These are phyloP conservation scores for Podaxis sp. DNA, from an alignment of 768 basidiomycete genomes.

Conservation along the genomic window DNA sequence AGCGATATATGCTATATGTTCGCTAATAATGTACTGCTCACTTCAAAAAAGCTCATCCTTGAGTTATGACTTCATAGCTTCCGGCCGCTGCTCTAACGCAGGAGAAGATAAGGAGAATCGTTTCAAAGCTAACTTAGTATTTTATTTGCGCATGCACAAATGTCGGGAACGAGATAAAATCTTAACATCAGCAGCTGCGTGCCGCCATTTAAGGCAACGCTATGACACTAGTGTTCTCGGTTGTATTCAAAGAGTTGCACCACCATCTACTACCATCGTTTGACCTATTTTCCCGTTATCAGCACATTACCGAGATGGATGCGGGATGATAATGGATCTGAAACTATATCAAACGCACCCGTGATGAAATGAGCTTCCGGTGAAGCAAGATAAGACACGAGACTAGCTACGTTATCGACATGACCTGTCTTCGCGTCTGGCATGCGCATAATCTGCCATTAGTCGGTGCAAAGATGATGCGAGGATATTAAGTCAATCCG, in stretches of 20 bases:
- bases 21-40: background rate
- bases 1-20: constrained; percentile 4
- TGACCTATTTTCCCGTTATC: constrained; percentile 6
- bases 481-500: background rate
- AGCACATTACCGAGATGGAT: background rate
- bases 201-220: background rate
- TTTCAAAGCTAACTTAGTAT: background rate
- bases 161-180: background rate
- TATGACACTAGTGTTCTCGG: background rate
- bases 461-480: background rate
- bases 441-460: background rate
- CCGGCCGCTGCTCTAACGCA: background rate
- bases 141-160: background rate
- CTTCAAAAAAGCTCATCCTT: background rate
- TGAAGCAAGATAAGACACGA: constrained; percentile 25
- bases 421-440: constrained; percentile 6
- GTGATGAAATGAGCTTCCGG: constrained; percentile 13
- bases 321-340: background rate
- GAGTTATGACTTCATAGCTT: background rate
- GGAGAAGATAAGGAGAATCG: background rate
- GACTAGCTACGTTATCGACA: constrained; percentile 16
- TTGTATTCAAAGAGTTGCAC: background rate
- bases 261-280: background rate
- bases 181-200: background rate
- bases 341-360: background rate